Conservation (phyloP, 192 early-diverging fungal genomes). For the Linderina pennispora region DNA sequence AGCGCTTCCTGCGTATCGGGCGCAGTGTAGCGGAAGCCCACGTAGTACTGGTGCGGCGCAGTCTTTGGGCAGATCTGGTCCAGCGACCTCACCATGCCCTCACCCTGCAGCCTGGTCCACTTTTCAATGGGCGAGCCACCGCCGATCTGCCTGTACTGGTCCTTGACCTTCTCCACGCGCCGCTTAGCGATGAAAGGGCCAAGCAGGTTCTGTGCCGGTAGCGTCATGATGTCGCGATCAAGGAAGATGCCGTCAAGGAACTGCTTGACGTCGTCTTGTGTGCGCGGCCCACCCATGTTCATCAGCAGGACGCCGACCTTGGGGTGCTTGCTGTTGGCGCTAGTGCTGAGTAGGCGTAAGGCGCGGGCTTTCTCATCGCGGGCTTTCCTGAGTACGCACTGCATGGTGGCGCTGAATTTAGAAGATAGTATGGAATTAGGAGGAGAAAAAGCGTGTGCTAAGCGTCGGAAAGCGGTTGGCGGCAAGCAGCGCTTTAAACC, state of each 20-base stretch:
- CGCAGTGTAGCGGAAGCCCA: conserved; percentile 87
- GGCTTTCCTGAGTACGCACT: neutral
- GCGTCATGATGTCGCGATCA: conserved; percentile 87
- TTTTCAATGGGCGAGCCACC: conserved; percentile 88
- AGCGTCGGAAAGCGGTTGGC: neutral
- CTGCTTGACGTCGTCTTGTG: conserved; percentile 64
- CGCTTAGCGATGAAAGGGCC: conserved; percentile 76
- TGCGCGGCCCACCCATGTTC: conserved; percentile 91
- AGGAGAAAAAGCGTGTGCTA: neutral
- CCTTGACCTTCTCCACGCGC: conserved; percentile 77
- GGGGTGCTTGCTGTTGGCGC: conserved; percentile 5
- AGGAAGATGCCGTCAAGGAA: conserved; percentile 83
- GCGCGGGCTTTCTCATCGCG: neutral
- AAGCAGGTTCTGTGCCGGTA: conserved; percentile 70
- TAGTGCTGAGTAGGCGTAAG: neutral
- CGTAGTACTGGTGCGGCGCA: conserved; percentile 84
- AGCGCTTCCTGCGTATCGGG: conserved; percentile 74
- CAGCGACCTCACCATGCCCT: conserved; percentile 66
- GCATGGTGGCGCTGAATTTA: conserved; percentile 1
- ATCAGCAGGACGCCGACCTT: conserved; percentile 80
- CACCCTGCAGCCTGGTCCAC: conserved; percentile 87
- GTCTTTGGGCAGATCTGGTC: conserved; percentile 70
- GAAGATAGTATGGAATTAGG: neutral
- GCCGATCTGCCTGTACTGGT: conserved; percentile 90
- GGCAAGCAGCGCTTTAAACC: too few species aligned